These are phyloP conservation scores for Talaromyces amestolkiae DNA, from an alignment of 2,329 filamentous ascomycete genomes.

Conservation along the genomic window DNA sequence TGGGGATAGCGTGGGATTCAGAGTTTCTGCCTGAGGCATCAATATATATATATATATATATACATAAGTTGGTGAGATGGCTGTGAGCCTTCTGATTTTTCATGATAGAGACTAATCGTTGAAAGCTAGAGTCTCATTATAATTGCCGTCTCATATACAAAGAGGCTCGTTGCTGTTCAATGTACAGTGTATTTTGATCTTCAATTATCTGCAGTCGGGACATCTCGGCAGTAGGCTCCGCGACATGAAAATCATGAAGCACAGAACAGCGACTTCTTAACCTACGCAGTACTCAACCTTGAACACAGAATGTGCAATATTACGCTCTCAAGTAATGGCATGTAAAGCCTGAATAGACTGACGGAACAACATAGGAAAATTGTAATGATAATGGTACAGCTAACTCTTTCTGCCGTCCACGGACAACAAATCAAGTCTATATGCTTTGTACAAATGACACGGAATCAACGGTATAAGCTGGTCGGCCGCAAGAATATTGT, in stretches of 20 bases:
- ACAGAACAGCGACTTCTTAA: neutral
- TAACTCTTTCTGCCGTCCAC: constrained; percentile 37
- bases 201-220: neutral
- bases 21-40: neutral
- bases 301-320: neutral
- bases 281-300: neutral
- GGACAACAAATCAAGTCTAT: constrained; percentile 38
- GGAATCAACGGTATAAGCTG: neutral
- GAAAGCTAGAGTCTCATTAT: neutral
- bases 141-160: neutral
- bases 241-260: constrained; percentile 3
- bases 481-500: neutral
- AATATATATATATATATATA: neutral
- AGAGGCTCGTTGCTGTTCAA: neutral
- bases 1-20: neutral
- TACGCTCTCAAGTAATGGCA: neutral
- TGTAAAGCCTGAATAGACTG: neutral
- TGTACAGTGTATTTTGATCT: neutral
- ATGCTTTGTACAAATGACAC: constrained; percentile 37
- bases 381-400: constrained; percentile 35
- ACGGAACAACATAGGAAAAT: constrained; percentile 8
- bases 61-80: neutral
- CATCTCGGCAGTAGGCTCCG: constrained; percentile 2
- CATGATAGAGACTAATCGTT: neutral
- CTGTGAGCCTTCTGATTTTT: neutral